These are phyloP conservation scores for Mycena galopus DNA, from an alignment of 768 basidiomycete species.

Conservation along the genomic window DNA sequence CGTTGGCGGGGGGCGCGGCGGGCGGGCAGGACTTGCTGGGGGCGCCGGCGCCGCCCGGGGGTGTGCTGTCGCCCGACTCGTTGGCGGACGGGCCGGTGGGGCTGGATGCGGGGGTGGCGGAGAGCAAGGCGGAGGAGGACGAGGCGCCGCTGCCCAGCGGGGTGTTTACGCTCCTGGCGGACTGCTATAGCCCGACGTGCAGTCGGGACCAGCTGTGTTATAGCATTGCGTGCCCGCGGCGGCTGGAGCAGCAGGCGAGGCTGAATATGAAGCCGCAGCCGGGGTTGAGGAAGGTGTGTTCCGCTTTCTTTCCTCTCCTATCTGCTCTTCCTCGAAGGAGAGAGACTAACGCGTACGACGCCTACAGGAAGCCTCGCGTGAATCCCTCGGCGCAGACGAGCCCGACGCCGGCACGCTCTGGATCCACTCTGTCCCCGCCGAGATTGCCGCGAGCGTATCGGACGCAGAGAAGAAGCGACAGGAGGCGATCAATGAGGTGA, in stretches of 20 bases:
- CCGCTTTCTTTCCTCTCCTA: neutral
- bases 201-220: conserved; percentile 95
- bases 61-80: conserved; percentile 31
- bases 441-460: conserved; percentile 92
- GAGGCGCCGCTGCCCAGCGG: conserved; percentile 87
- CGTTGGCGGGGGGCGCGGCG: conserved; percentile 47
- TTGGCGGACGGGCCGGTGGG: conserved; percentile 27
- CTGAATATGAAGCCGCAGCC: conserved; percentile 95
- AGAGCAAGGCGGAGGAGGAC: conserved; percentile 52
- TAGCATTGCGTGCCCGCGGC: conserved; percentile 94
- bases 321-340: neutral
- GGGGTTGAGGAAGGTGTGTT: conserved; percentile 74
- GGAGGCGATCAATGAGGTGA: conserved; percentile 98
- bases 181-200: conserved; percentile 99
- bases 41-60: conserved; percentile 26
- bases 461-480: conserved; percentile 96
- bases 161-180: conserved; percentile 95
- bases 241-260: conserved; percentile 94
- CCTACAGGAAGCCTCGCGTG: conserved; percentile 31
- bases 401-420: conserved; percentile 80
- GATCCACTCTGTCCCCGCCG: conserved; percentile 96
- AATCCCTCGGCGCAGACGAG: conserved; percentile 29
- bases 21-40: conserved; percentile 37
- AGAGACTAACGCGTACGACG: neutral
- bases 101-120: conserved; percentile 47